Evolutionary conservation across 2,329 filamentous ascomycete genomes (phyloP), one percentile per base, ranked within the genome.

Genomic region (Ophiostoma montium): DNA sequence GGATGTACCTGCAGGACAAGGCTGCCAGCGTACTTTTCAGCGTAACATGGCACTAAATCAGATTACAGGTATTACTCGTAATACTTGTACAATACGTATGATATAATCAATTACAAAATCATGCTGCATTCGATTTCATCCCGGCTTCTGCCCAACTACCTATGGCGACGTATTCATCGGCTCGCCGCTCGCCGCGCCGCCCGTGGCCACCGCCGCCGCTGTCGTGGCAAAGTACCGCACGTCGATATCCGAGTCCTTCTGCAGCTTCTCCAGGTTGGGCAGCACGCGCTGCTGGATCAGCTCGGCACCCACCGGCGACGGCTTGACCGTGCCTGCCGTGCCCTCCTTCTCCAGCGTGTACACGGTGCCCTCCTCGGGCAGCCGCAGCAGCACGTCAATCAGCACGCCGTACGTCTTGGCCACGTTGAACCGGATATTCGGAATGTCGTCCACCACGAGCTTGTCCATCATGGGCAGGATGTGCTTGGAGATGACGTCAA

Each of bases 381-480:
- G 75, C 58, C 87, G 84, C 67, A 90, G 88, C 61, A 98, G 75
- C n/a, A 89, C 88, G 58, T 85, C 82, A 60, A 96, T 88, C 52
- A 98, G 72, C 47, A 92, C 82, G 19, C 81, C 80, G 63, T 96
- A 98, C 43, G 92, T 96, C 72, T 98, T 98, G 58, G 92, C 92
- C 44, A 98, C 92, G 66, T 98, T 98, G 77, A 98, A 98, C 47
- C 92, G 87, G 63, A 98, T 98, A 70, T 98, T 98, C 57, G 92
- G 92, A 55, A 98, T 98, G 41, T 94, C 88, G 62, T 98, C 92
- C 42, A 79, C 77, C 47, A 94, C 87, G 49, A 98, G 84, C 70
- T 90, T 87, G 67, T 95, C 86, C 63, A 98, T 79, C 75, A 98
- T 96, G 35, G 92, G 92, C 19, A 98, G 77, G 57, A 98, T 94